These are phyloP conservation scores for Inga leiocalycina DNA, from an alignment of 306 rosid genomes.

Conservation along the genomic window DNA sequence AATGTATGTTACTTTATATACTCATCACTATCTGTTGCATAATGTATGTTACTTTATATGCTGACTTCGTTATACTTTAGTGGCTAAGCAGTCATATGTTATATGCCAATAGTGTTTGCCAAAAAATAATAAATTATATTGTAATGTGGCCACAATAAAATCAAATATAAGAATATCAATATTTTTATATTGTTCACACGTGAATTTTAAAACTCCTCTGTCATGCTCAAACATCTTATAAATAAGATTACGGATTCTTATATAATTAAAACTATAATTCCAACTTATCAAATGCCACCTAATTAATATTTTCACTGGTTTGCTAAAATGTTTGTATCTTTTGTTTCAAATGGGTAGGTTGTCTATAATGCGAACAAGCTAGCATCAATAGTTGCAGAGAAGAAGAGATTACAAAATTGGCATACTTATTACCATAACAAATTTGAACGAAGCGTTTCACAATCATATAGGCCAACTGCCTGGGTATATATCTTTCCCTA, in stretches of 20 bases:
- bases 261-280: not conserved
- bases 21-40: slow-evolving; percentile 84
- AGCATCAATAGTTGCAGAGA: slow-evolving; percentile 63
- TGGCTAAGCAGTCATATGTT: slow-evolving; percentile 7
- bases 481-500: slow-evolving; percentile 64
- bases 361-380: slow-evolving; percentile 81
- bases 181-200: not conserved
- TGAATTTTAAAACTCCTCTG: not conserved
- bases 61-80: not conserved
- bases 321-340: not conserved
- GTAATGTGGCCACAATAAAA: not conserved
- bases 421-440: slow-evolving; percentile 75
- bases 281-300: not conserved
- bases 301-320: slow-evolving; percentile 12
- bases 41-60: slow-evolving; percentile 50
- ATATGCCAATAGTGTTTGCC: not conserved
- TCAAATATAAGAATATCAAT: not conserved
- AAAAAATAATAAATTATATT: not conserved
- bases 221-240: not conserved
- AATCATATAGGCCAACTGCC: slow-evolving; percentile 57
- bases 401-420: slow-evolving; percentile 66
- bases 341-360: slow-evolving; percentile 50
- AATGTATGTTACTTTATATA: slow-evolving; percentile 26
- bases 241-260: not conserved
- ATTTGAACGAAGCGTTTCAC: slow-evolving; percentile 59